Evolutionary conservation across 2,329 filamentous ascomycete genomes (phyloP), one percentile per base, ranked within the genome.

Genomic region (Venturia carpophila): DNA sequence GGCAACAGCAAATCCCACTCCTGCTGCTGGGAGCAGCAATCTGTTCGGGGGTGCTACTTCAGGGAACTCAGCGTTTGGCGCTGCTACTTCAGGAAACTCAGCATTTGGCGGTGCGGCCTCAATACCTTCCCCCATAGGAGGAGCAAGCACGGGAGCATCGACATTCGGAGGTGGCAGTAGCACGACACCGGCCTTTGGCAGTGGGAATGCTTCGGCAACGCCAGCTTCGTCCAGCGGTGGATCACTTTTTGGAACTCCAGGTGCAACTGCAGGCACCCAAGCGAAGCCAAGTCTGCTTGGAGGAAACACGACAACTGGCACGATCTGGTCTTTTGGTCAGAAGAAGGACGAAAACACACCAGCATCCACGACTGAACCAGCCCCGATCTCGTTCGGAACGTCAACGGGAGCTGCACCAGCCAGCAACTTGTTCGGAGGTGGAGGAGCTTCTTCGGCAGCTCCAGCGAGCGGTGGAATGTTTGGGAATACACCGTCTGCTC

Each of bases 71-170:
- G n/a, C 58, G 43, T 41, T 41, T 56, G 52, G 52, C 19, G 15
- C 5, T n/a, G 39, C 62, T 65, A 55, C 17, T 67, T 67, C 64
- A 66, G 68, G 37, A 45, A 34, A 37, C 37, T 61, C 60, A 42
- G n/a, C 60, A 61, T 42, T 42, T 39, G 60, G 37, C 42, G 13
- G 37, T 45, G 19, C 15, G 6, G 30, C 37, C 9, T 34, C 58
- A 15, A 41, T 15, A 21, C 15, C 24, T 37, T 41, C 62, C 17
- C 62, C 43, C 3, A 62, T 65, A 10, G 64, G 63, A 58, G 52
- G 63, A 24, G 52, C 27, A 30, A 56, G 19, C 41, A 64, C 45
- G 10, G 24, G 27, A 56, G 5, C 27, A 45, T 30, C 42, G 27
- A 24, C 42, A 47, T 43, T 42, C 24, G 61, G 42, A 63, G 42